A percentile compares a stretch with the other conserved stretches of the same genome.
Conservation (phyloP, 148 eudicot genomes). For the Rhododendron ferrugineum region DNA sequence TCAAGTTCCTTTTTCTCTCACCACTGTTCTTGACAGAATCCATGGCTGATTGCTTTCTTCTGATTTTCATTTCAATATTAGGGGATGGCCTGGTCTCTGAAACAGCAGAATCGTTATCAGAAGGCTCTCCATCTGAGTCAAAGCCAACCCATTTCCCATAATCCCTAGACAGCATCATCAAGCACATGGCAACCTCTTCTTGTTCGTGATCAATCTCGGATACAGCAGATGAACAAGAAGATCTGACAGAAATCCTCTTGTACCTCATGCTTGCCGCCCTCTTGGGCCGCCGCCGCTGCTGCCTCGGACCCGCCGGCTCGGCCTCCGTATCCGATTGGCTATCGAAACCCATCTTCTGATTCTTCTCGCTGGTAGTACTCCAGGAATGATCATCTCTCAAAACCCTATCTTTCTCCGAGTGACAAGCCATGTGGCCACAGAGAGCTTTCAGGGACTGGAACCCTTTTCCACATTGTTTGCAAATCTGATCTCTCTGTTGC, state of each 20-base stretch:
- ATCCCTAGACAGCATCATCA: slow-evolving; percentile 91
- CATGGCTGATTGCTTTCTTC: slow-evolving; percentile 4
- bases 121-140: slow-evolving; percentile 52
- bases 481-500: slow-evolving; percentile 32
- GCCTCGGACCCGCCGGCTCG: slow-evolving; percentile 9
- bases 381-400: slow-evolving; percentile 46
- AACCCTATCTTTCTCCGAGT: slow-evolving; percentile 55
- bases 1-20: slow-evolving; percentile 22
- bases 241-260: slow-evolving; percentile 29
- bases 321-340: slow-evolving; percentile 32
- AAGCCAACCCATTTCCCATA: slow-evolving; percentile 29
- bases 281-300: slow-evolving; percentile 15
- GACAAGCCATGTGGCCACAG: slow-evolving; percentile 95
- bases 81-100: slow-evolving; percentile 58
- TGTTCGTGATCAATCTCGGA: slow-evolving; percentile 76
- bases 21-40: slow-evolving; percentile 5
- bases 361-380: slow-evolving; percentile 27
- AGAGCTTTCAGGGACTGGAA: slow-evolving; percentile 82
- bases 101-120: slow-evolving; percentile 70
- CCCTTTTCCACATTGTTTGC: slow-evolving; percentile 90
- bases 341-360: slow-evolving; percentile 34
- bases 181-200: slow-evolving; percentile 76
- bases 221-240: slow-evolving; percentile 44
- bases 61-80: slow-evolving; percentile 17
- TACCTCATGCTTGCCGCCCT: slow-evolving; percentile 44